Base-by-base conservation (phyloP, 768 basidiomycete species). In the Pisolithus albus region DNA sequence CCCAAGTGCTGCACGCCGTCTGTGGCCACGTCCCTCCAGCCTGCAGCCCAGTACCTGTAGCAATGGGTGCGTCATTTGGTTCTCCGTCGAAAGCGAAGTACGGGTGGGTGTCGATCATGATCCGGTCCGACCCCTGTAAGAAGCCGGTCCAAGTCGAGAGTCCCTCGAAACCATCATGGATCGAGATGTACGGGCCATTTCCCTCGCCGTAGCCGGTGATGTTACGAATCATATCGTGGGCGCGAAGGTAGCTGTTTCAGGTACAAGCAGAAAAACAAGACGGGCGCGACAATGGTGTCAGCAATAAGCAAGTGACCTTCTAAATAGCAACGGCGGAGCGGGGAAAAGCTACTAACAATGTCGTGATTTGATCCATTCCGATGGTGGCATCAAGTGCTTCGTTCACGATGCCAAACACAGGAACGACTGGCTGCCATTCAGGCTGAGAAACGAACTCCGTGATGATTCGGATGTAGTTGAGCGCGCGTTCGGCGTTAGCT, bases 361-460 rank as follows among this genome's bases (percentile, higher is more conserved):
- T 70, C 15, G 76, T 75, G 11, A 88, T 61, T 34, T 72, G 65
- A 37, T 76, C 69, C 52, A 68, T 60, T 2, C 86, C 86, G 49
- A 89, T 82, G 5, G 70, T 68, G 5, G 62, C 57, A 32, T 78
- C 52, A 28, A 77, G 65, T 2, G 83, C 73, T 65, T 88, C 86
- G 56, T 87, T 87, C 10, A 86, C 61, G 46, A 86, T 79, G 19
- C 81, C 80, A 57, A 83, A 82, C 49, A 80, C 64, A 11, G 75
- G 75, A 36, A 85, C 70, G 9, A 90, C 77, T 50, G 84, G 71
- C 51, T 69, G 72, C 72, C 86, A 90, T 59, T 80, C 73, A 57
- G 84, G 80, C 64, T 91, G 87, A 3, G 80, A 78, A 64, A 94
- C 83, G 72, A 94, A 95, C 69, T 88, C 84, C 44, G 80, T 77